Evolutionary conservation across 2,329 filamentous ascomycete genomes (phyloP).

Genomic region (Colletotrichum liriopes): DNA sequence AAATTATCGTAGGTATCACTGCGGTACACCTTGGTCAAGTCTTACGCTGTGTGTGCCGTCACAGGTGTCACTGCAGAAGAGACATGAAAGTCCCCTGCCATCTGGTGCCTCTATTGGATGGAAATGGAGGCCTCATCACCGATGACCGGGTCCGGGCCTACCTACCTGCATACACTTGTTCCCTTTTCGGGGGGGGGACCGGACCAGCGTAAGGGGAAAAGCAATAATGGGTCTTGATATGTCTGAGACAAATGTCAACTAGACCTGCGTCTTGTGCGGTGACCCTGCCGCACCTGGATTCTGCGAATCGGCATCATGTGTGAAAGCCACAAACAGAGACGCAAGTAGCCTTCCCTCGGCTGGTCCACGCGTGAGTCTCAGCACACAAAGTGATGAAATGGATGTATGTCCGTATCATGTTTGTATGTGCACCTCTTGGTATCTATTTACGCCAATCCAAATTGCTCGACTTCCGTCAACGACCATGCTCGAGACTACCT

Average conservation of each 20-base stretch:
- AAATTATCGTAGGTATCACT: no score
- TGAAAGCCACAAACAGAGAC: no score
- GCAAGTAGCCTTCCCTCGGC: neutral
- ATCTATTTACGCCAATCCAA: neutral
- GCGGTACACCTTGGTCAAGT: neutral
- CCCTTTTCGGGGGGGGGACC: neutral
- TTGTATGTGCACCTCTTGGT: neutral
- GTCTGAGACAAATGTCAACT: neutral
- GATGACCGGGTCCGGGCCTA: neutral
- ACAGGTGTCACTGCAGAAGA: conserved; percentile 2
- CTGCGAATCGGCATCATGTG: neutral
- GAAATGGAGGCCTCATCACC: neutral
- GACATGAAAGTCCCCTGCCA: neutral
- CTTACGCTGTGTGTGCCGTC: neutral
- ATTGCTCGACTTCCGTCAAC: neutral
- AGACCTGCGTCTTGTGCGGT: neutral
- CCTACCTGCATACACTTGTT: neutral
- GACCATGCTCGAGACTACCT: neutral
- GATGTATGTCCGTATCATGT: neutral
- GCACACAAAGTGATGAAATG: neutral
- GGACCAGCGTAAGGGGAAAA: neutral
- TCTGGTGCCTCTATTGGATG: neutral
- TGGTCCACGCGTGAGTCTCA: neutral
- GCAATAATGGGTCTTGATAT: neutral
- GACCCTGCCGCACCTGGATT: neutral